These are phyloP conservation scores for Syncephalastrum contaminatum DNA, from an alignment of 371 early-diverging fungal species.

Conservation along the genomic window DNA sequence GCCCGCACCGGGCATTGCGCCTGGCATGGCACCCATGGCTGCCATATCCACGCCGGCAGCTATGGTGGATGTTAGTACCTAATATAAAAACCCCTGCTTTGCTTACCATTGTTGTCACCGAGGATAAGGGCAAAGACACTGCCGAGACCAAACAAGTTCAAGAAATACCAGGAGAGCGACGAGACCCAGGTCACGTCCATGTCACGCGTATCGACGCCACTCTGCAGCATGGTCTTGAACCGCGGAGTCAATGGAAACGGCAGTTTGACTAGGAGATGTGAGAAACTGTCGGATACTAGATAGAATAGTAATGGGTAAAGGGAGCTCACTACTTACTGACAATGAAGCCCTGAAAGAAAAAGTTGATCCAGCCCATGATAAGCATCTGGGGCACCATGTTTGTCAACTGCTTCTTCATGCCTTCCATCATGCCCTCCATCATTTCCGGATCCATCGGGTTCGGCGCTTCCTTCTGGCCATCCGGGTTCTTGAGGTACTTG, in stretches of 20 bases:
- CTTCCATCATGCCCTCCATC: conserved; percentile 97
- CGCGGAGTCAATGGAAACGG: conserved; percentile 96
- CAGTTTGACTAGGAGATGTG: conserved; percentile 67
- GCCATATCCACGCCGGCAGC: conserved; percentile 92
- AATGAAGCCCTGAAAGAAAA: conserved; percentile 96
- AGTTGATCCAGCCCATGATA: conserved; percentile 98
- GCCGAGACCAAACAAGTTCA: conserved; percentile 94
- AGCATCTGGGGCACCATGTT: conserved; percentile 96
- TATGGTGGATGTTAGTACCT: conserved; percentile 16
- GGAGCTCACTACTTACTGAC: conserved; percentile 75
- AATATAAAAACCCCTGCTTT: background rate
- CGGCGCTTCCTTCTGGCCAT: conserved; percentile 53
- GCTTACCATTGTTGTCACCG: conserved; percentile 84
- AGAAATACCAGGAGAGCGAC: conserved; percentile 96
- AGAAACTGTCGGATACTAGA: too few species aligned
- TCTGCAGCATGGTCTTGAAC: conserved; percentile 97
- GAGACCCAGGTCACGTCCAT: conserved; percentile 98
- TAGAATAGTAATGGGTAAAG: too few species aligned
- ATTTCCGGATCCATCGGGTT: conserved; percentile 93
- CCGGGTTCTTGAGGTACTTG: conserved; percentile 77
- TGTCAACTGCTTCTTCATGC: conserved; percentile 94
- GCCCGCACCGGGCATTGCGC: conserved; percentile 37
- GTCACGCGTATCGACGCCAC: conserved; percentile 92
- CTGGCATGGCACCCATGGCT: conserved; percentile 74
- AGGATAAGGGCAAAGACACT: conserved; percentile 89